These are phyloP conservation scores for Fusarium acutatum DNA, from an alignment of 2,329 filamentous ascomycete genomes.

Conservation along the genomic window DNA sequence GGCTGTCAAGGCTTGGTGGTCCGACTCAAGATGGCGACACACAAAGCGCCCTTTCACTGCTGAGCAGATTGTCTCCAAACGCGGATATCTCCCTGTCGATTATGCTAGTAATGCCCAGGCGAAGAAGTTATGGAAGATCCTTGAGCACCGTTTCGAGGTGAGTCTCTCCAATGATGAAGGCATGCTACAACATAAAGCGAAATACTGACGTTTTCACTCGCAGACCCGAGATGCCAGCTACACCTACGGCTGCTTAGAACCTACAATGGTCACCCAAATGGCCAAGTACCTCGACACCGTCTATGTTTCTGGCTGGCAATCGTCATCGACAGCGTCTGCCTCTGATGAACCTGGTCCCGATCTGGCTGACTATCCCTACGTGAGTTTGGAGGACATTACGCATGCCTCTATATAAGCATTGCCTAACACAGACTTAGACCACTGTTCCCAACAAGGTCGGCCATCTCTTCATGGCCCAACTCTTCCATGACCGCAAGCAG, in stretches of 20 bases:
- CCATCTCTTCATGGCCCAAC: conserved; percentile 97
- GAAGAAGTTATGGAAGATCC: conserved; percentile 93
- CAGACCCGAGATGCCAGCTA: conserved; percentile 87
- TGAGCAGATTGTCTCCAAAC: conserved; percentile 96
- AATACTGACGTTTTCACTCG: not conserved
- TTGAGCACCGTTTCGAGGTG: conserved; percentile 88
- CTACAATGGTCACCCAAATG: conserved; percentile 99
- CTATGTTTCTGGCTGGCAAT: conserved; percentile 99
- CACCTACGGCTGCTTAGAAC: conserved; percentile 97
- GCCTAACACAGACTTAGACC: conserved; percentile 67
- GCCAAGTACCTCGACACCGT: conserved; percentile 98
- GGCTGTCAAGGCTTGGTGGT: conserved; percentile 94
- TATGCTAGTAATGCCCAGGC: conserved; percentile 89
- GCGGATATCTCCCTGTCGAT: conserved; percentile 87
- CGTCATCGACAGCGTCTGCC: conserved; percentile 92
- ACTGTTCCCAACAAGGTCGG: conserved; percentile 98
- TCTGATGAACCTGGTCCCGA: conserved; percentile 97
- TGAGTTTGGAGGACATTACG: conserved; percentile 52
- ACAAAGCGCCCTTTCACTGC: conserved; percentile 94
- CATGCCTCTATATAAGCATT: not conserved
- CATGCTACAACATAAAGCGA: not conserved
- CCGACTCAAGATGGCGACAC: conserved; percentile 87
- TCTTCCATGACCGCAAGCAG: conserved; percentile 99
- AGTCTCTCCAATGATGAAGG: conserved; percentile 32
- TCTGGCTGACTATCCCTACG: conserved; percentile 96